Conservation (phyloP, 1,139 yeast species). For the Taphrina populina region DNA sequence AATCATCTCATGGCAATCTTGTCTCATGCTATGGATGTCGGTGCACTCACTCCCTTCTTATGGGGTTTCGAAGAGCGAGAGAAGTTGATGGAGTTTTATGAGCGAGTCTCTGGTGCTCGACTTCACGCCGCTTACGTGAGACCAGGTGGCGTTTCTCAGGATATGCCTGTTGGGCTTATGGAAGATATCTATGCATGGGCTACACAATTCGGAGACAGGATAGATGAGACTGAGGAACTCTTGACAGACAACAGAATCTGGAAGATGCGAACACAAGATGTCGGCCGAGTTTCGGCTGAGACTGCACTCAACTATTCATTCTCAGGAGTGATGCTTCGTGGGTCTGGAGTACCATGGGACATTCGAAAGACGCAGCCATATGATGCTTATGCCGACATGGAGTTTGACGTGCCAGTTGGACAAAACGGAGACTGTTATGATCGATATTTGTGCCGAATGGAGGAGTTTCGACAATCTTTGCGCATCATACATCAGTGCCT, state of each 20-base stretch:
- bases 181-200: constrained; percentile 97
- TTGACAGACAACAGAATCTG: constrained; percentile 89
- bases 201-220: constrained; percentile 88
- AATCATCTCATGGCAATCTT: constrained; percentile 85
- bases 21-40: constrained; percentile 92
- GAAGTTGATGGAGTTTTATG: constrained; percentile 89
- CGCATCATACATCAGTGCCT: constrained; percentile 87
- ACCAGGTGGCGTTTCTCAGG: constrained; percentile 92
- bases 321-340: constrained; percentile 88
- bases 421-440: constrained; percentile 88
- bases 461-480: constrained; percentile 86
- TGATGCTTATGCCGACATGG: constrained; percentile 84
- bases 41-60: constrained; percentile 87
- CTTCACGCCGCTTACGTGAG: constrained; percentile 83
- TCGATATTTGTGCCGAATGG: constrained; percentile 83
- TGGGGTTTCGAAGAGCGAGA: constrained; percentile 97
- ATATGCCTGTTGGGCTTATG: constrained; percentile 77
- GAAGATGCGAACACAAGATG: constrained; percentile 81
- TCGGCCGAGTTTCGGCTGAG: constrained; percentile 79
- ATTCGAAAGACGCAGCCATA: constrained; percentile 84
- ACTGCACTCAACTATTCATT: constrained; percentile 80
- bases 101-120: constrained; percentile 88
- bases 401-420: constrained; percentile 85
- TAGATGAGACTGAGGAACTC: constrained; percentile 87
- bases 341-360: constrained; percentile 85